These are phyloP conservation scores for Chlamydomonas applanata DNA, from an alignment of 139 green algal species.

Conservation along the genomic window DNA sequence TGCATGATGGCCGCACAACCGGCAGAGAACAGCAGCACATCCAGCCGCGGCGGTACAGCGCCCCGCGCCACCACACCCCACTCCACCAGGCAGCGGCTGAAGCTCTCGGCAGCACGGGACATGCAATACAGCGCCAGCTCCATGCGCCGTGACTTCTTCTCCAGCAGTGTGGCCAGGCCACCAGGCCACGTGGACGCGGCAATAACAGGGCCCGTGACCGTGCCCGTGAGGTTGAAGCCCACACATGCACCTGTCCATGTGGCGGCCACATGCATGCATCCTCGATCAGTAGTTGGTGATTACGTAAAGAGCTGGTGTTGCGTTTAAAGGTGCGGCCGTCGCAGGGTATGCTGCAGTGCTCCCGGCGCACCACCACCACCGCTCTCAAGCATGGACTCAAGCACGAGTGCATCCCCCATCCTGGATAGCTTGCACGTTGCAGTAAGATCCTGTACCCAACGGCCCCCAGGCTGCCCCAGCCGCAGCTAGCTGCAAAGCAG, in stretches of 20 bases:
- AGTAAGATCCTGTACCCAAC: no score
- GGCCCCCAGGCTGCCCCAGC: no score
- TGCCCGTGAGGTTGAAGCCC: constrained; percentile 37
- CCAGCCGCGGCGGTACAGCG: constrained; percentile 50
- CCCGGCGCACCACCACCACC: no score
- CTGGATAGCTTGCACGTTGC: no score
- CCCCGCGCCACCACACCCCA: constrained; percentile 29
- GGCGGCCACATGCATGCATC: background rate
- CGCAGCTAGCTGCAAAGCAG: no score
- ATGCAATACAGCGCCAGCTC: constrained; percentile 90
- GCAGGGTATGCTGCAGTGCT: no score
- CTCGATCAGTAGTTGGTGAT: background rate
- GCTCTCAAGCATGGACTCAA: no score
- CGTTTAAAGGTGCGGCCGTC: no score
- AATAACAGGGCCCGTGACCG: constrained; percentile 48
- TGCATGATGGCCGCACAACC: constrained; percentile 83
- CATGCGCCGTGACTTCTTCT: constrained; percentile 94
- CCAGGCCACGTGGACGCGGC: constrained; percentile 49
- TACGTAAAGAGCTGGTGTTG: no score
- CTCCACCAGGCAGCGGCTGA: constrained; percentile 51
- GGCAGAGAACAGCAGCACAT: constrained; percentile 80
- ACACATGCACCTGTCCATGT: constrained; percentile 40
- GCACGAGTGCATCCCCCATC: no score
- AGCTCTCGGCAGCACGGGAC: constrained; percentile 63
- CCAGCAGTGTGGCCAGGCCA: constrained; percentile 74